Evolutionary conservation across 1,139 yeast genomes (phyloP), one percentile per base, ranked within the genome.

Genomic region (Taphrina sp.): DNA sequence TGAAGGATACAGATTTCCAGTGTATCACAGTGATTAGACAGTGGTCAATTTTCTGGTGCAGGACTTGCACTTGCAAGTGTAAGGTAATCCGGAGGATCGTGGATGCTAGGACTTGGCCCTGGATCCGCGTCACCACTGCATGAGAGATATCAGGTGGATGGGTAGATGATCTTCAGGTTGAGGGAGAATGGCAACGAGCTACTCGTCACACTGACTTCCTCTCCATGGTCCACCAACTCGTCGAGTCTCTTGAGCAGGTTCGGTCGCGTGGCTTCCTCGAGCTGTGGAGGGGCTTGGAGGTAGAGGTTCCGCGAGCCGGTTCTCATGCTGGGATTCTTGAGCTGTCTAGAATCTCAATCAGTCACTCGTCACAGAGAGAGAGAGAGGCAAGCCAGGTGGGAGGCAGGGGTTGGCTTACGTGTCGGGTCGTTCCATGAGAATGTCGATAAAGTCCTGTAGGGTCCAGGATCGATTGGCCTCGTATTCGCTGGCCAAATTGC

Each of bases 191-290:
- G 83, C 38, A 82, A 68, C 12, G 70, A 70, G 0, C 80, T 78
- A 61, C 81, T 86, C 1, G 86, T 80, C 3, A 82, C 73, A 16
- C 78, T 73, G 5, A 82, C 64, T 62, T 82, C 85, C 42, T 79
- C 81, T 0, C 77, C 65, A 56, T 65, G 63, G 1, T 61, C 64
- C 3, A 81, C 69, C 59, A 82, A 71, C 2, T 70, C 69, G 14
- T 60, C 61, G 58, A 82, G 59, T 44, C 67, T 67, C 53, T 65
- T 65, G 0, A 59, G 51, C 53, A 82, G 68, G 60, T 82, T 82
- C 1, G 71, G 70, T 29, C 77, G 66, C 0, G 85, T 81, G 16
- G 69, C 65, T 58, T 70, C 72, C 61, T 79, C 81, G 59, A 82
- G 70, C 28, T 67, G 70, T 1, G 75, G 76, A 0, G 87, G 87